A percentile compares a stretch with the other conserved stretches of the same genome.
phyloP scores from a whole-genome alignment of 495 filamentous ascomycete species.

The Ascodesmis nigricans region DNA sequence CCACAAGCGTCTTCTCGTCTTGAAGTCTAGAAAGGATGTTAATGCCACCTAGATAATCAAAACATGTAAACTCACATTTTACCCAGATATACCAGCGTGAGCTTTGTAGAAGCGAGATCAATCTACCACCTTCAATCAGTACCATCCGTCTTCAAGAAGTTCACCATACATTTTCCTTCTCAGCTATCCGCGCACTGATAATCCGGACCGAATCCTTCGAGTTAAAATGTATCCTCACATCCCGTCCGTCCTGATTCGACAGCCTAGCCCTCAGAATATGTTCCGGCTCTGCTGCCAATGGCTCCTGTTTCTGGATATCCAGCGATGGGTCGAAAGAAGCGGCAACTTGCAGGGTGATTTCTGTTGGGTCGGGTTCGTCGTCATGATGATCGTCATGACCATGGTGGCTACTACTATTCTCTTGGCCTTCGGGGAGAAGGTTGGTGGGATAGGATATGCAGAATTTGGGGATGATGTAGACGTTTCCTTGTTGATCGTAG shows the following conservation, averaged over 20 bases:
- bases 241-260: slow-evolving; percentile 43
- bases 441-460: slow-evolving; percentile 57
- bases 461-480: slow-evolving; percentile 56
- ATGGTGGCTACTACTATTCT: too few relatives aligned
- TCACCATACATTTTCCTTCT: slow-evolving; percentile 38
- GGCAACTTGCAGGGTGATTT: too few relatives aligned
- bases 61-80: slow-evolving; percentile 27
- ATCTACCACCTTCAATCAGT: not conserved
- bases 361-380: too few relatives aligned
- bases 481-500: slow-evolving; percentile 55
- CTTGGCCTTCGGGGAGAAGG: slow-evolving; percentile 29
- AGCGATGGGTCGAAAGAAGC: too few relatives aligned
- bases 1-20: slow-evolving; percentile 37
- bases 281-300: not conserved
- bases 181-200: slow-evolving; percentile 38
- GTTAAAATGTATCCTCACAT: slow-evolving; percentile 37
- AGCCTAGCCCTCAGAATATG: slow-evolving; percentile 32
- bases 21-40: slow-evolving; percentile 26
- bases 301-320: too few relatives aligned
- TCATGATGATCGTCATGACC: too few relatives aligned
- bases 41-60: not conserved
- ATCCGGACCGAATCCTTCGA: slow-evolving; percentile 40
- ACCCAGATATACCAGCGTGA: slow-evolving; percentile 59
- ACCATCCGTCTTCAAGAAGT: not conserved
- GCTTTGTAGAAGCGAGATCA: not conserved